Percentiles rank a stretch among this genome's conserved stretches.
Evolutionary conservation across 2,329 filamentous ascomycete genomes (phyloP).

Genomic region (Didymella pinodella): DNA sequence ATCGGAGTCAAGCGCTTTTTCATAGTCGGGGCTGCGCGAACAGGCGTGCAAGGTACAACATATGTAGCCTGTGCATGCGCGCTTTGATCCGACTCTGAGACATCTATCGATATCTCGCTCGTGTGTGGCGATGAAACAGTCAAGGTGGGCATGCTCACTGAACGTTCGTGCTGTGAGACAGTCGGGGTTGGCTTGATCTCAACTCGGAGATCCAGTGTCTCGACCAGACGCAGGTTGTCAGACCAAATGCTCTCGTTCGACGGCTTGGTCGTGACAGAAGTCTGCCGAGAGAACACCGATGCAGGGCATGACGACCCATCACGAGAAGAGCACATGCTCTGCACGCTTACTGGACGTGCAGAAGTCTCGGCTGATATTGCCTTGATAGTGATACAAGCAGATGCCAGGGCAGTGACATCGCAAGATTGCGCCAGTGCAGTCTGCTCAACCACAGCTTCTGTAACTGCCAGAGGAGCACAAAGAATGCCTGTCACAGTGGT

Average conservation of each 20-base stretch:
- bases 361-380: not conserved
- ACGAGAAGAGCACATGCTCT: not conserved
- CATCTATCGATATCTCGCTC: not conserved
- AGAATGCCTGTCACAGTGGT: fast-evolving
- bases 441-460: not conserved
- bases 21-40: not conserved
- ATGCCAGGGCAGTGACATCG: not conserved
- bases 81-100: not conserved
- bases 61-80: not conserved
- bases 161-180: not conserved
- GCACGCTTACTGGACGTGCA: not conserved
- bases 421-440: not conserved
- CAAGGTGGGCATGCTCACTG: not conserved
- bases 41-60: not conserved
- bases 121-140: not conserved
- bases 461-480: not conserved
- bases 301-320: not conserved
- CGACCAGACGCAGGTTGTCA: not conserved
- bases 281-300: slow-evolving; percentile 10
- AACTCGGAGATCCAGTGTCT: slow-evolving; percentile 2
- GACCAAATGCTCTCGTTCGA: slow-evolving; percentile 9
- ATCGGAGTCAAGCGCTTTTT: not conserved
- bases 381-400: not conserved
- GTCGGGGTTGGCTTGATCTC: not conserved
- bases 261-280: slow-evolving; percentile 10